phyloP scores from a whole-genome alignment of 352 stramenopile species.

The Phytopythium aichiense region DNA sequence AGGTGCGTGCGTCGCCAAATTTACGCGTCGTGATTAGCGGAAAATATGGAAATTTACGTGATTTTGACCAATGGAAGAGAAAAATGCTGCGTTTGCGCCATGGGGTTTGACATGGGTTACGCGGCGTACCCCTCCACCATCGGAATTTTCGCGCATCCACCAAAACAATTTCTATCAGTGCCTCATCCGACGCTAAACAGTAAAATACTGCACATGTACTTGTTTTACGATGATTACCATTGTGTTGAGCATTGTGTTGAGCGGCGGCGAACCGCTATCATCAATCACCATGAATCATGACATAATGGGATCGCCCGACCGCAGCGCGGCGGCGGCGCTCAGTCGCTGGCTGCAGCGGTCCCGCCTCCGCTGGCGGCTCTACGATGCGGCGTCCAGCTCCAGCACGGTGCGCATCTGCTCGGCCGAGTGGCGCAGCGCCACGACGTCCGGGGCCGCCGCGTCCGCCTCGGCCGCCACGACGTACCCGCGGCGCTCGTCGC shows the following conservation, averaged over 20 bases:
- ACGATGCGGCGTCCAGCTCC: constrained; percentile 36
- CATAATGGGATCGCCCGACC: too few species aligned
- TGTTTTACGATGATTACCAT: background rate
- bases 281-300: background rate
- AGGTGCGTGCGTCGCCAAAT: background rate
- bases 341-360: too few species aligned
- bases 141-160: background rate
- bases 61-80: background rate
- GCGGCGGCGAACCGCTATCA: too few species aligned
- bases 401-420: constrained; percentile 60
- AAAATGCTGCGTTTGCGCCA: background rate
- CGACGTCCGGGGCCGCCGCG: background rate
- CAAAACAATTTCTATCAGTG: background rate
- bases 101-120: background rate
- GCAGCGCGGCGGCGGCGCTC: too few species aligned
- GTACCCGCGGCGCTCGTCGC: constrained; percentile 9
- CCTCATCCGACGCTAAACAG: background rate
- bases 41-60: background rate
- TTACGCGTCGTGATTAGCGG: background rate
- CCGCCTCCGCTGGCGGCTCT: constrained; percentile 13
- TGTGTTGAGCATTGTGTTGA: background rate
- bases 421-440: constrained; percentile 42
- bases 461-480: background rate
- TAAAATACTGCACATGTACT: background rate
- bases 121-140: background rate